Evolutionary conservation across 2,329 filamentous ascomycete genomes (phyloP), one percentile per base, ranked within the genome.

Genomic region (Dendrostoma leiphaemia): DNA sequence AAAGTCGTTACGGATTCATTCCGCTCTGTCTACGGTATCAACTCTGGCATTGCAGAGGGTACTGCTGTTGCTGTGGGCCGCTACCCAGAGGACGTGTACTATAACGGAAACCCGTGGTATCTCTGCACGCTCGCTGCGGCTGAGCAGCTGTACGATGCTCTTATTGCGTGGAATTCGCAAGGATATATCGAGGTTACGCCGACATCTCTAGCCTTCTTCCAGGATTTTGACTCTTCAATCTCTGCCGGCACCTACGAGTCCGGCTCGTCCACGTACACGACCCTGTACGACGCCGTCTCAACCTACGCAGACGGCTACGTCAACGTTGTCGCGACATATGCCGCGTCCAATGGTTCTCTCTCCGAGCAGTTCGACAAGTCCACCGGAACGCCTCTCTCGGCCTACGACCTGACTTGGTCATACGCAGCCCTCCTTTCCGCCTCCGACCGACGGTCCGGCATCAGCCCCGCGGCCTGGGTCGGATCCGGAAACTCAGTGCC

Each of bases 41-140:
- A 94, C 73, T 74, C 72, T 4, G 86, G 84, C 5, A 82, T 86
- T 48, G 62, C 80, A 2, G 69, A 78, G 29, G 84, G 86, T 19
- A 69, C 71, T 15, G 86, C 86, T 7, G 76, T 84, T 9, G 79
- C 83, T 6, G 74, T 88, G 6, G 87, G 88, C 41, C 76, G 88
- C 56, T 90, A 91, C 65, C 71, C 84, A 0, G 86, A 90, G 67
- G 89, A 95, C 62, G 70, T 76, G 4, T 94, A 93, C 70, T 88
- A 86, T 68, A 83, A 83, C 57, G 89, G 89, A 1, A 91, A 94
- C 67, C 90, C 90, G 1, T 94, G 90, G 90, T 89, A 91, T 63
- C 77, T 93, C 12, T 81, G 81, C 62, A 93, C 88, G 1, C 76
- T 91, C 28, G 89, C 88, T 2, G 88, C 88, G 0, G 90, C 89